Percentiles rank a stretch among this genome's conserved stretches.
phyloP scores from a whole-genome alignment of 2,329 filamentous ascomycete species.

The Trichophyton simii region DNA sequence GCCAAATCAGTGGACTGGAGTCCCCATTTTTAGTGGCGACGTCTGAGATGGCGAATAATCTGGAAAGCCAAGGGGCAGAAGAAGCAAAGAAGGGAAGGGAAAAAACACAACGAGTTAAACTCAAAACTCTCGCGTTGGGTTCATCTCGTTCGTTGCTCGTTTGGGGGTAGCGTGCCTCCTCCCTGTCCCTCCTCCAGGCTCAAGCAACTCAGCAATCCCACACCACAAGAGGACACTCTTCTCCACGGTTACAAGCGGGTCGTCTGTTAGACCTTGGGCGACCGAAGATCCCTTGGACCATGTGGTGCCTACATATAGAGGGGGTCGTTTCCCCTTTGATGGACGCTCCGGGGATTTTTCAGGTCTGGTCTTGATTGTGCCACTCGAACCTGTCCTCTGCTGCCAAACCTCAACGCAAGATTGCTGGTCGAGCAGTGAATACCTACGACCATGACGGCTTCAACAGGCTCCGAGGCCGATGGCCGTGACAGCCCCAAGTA shows the following conservation, averaged over 20 bases:
- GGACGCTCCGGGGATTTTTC: slow-evolving; percentile 7
- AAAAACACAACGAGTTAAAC: neutral
- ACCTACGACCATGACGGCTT: slow-evolving; percentile 1
- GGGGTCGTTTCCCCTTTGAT: slow-evolving; percentile 3
- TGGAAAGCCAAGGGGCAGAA: neutral
- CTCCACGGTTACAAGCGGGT: slow-evolving; percentile 12
- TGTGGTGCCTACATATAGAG: slow-evolving; percentile 10
- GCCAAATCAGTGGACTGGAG: neutral
- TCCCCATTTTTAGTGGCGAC: neutral
- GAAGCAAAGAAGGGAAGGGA: neutral
- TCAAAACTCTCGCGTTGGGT: neutral
- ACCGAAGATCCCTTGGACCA: slow-evolving; percentile 1
- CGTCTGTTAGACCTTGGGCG: neutral
- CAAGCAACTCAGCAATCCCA: slow-evolving; percentile 2
- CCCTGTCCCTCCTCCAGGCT: neutral
- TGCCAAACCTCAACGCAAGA: neutral
- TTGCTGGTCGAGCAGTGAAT: neutral
- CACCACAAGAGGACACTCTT: neutral
- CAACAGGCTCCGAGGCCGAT: neutral
- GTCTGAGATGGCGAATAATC: neutral
- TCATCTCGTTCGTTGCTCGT: neutral
- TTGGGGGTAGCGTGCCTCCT: slow-evolving; percentile 4
- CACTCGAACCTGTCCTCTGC: neutral
- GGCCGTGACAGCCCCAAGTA: neutral
- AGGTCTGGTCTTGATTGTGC: slow-evolving; percentile 5